Evolutionary conservation across 371 early-diverging fungal genomes (phyloP), one percentile per base, ranked within the genome.

Genomic region (Mucor circinelloides): DNA sequence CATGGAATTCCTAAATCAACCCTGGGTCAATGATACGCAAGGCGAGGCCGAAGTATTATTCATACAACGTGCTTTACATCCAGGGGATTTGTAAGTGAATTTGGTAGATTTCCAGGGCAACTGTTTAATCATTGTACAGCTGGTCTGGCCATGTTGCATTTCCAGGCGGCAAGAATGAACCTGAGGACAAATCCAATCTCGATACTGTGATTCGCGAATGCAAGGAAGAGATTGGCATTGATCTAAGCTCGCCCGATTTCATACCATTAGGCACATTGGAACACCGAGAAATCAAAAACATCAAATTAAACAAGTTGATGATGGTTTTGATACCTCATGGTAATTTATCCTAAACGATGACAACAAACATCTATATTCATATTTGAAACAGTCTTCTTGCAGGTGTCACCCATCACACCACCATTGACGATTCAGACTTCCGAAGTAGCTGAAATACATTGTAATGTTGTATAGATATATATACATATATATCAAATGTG

Each of bases 101-200:
- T 9, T 48, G 48, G 6, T 2, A n/a, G 1, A 0, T 19, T 21
- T 48, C 6, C 3, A n/a, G 3, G 13, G 31, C 10, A 36, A 5
- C 12, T 6, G 28, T 46, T 27, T 46, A 55, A 63, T 42, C 21
- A 30, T 38, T 38, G 50, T 28, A 27, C 30, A 80, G 81, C n/a
- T 81, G 90, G 90, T 87, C 88, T 31, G 91, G 91, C 0, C 91
- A 92, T 75, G 87, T 90, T 44, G 89, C 89, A 6, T 87, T 90
- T 64, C 91, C 91, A 1, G 92, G 92, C 6, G 92, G 92, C 12
- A 89, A 89, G 61, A 79, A 78, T 7, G 90, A 90, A 58, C 68
- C 79, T 7, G 70, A 66, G 15, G 90, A 92, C 64, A 82, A 81
- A 32, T 81, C 85, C 54, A 80, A 85, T 50, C 79, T 87, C 30